These are phyloP conservation scores for Fomitopsis pulvina DNA, from an alignment of 768 basidiomycete species.

Conservation along the genomic window DNA sequence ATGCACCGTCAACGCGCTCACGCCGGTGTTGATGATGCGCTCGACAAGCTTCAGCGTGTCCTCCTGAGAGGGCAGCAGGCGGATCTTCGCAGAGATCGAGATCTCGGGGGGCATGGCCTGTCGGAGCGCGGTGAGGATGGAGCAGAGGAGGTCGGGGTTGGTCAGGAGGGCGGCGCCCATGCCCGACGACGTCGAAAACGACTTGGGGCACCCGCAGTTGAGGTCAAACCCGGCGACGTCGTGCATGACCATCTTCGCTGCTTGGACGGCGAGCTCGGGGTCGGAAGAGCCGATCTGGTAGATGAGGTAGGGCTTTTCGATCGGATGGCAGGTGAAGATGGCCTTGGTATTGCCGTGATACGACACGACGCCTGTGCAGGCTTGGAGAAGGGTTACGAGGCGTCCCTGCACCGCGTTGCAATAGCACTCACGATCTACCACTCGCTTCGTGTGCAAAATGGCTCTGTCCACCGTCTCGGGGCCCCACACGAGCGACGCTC, in stretches of 20 bases:
- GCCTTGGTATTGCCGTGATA: slow-evolving; percentile 80
- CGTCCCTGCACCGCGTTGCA: not conserved
- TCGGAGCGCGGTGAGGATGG: slow-evolving; percentile 78
- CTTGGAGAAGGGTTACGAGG: slow-evolving; percentile 33
- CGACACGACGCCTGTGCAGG: slow-evolving; percentile 78
- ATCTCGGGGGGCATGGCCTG: slow-evolving; percentile 67
- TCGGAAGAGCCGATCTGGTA: slow-evolving; percentile 93
- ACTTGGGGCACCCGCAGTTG: slow-evolving; percentile 97
- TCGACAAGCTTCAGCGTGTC: slow-evolving; percentile 89
- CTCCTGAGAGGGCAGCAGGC: slow-evolving; percentile 78
- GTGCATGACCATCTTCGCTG: slow-evolving; percentile 76
- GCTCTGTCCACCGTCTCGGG: slow-evolving; percentile 97
- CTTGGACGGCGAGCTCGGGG: slow-evolving; percentile 87
- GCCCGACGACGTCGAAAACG: slow-evolving; percentile 88
- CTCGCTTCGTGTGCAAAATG: slow-evolving; percentile 76
- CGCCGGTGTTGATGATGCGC: slow-evolving; percentile 79
- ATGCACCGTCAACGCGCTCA: slow-evolving; percentile 88
- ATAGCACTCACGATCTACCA: slow-evolving; percentile 66
- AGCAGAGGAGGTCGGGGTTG: slow-evolving; percentile 85
- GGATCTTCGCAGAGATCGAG: slow-evolving; percentile 91
- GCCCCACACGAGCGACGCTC: slow-evolving; percentile 92
- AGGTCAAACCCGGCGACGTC: slow-evolving; percentile 95
- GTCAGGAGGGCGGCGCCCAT: slow-evolving; percentile 96
- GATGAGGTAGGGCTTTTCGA: slow-evolving; percentile 91
- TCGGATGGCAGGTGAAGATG: slow-evolving; percentile 88